Conservation (phyloP, 2,329 filamentous ascomycete genomes). For the Aurifilum marmelostoma region DNA sequence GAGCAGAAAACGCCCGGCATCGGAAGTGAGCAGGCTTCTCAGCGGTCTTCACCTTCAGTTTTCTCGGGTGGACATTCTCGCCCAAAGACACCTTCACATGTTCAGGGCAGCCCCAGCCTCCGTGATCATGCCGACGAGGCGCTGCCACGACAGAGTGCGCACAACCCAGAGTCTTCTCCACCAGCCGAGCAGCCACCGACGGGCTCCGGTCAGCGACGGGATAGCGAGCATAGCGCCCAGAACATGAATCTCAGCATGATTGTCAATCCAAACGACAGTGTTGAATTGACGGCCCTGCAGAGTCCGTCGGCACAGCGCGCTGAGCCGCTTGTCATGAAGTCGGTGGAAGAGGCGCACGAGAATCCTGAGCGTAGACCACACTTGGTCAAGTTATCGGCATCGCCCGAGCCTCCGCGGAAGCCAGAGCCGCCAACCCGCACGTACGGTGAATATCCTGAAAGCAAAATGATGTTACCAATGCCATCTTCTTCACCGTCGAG, state of each 20-base stretch:
- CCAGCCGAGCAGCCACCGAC: conserved; percentile 2
- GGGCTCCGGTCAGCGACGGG: conserved; percentile 4
- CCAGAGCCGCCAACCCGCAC: neutral
- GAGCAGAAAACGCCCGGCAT: neutral
- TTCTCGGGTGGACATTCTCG: conserved; percentile 4
- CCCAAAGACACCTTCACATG: conserved; percentile 7
- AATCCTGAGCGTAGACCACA: neutral
- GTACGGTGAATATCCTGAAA: neutral
- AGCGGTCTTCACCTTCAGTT: neutral
- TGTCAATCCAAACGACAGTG: conserved; percentile 23
- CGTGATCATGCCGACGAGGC: neutral
- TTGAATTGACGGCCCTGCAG: conserved; percentile 5
- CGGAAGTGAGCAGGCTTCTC: neutral
- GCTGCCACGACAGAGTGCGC: neutral
- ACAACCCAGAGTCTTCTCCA: neutral
- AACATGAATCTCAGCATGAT: conserved; percentile 24
- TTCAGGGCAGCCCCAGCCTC: neutral
- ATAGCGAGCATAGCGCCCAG: neutral
- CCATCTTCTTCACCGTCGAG: conserved; percentile 20
- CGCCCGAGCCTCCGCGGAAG: neutral
- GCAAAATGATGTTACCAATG: conserved; percentile 7
- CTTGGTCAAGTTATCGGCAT: neutral
- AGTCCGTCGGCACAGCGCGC: neutral
- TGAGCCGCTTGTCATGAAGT: neutral
- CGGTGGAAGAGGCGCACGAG: conserved; percentile 4